Base-by-base conservation (phyloP, 306 rosid species). In the Quercus ilex region DNA sequence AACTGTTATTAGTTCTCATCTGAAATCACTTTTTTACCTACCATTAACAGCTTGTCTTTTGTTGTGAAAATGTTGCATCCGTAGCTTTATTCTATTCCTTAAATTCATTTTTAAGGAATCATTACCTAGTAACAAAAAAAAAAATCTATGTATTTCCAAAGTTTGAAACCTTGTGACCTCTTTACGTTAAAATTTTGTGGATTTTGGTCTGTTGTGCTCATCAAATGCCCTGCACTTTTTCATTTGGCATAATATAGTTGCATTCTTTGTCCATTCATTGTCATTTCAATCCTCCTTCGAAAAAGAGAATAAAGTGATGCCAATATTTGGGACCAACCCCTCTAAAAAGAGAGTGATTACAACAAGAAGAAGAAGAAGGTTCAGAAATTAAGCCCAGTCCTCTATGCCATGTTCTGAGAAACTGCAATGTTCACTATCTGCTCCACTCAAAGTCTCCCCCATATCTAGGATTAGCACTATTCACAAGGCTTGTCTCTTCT, bases 391-490 rank as follows among this genome's bases (percentile, higher is more conserved):
- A 65, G 52, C 30, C 30, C 21, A 57, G 51, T 18, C 25, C 20
- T 18, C 52, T 46, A n/a, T 62, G 55, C 28, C 65, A 57, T 25
- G 41, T 15, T 20, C 14, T 7, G 6, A 11, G 68, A 56, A 10
- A 63, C 52, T 12, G 69, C 57, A 60, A 46, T 20, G 13, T 58
- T 62, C 76, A 79, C 87, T 89, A 88, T 82, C 89, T 87, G 85
- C 73, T 91, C 99, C 99, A 95, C 82, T 92, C 98, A 65, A 77
- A 87, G 81, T 92, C 98, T 76, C 94, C 92, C 7, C 98, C 98
- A 43, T 80, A 90, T 74, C 80, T 87, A 58, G 95, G 79, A 78
- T 80, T 90, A 58, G 87, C 85, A 49, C 69, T 86, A 86, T 84
- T 88, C 53, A 6, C 80, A 68, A 85, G 87, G 62, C 51, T 80